Conservation (phyloP, 2,329 filamentous ascomycete genomes). For the Clarireedia monteithiana region DNA sequence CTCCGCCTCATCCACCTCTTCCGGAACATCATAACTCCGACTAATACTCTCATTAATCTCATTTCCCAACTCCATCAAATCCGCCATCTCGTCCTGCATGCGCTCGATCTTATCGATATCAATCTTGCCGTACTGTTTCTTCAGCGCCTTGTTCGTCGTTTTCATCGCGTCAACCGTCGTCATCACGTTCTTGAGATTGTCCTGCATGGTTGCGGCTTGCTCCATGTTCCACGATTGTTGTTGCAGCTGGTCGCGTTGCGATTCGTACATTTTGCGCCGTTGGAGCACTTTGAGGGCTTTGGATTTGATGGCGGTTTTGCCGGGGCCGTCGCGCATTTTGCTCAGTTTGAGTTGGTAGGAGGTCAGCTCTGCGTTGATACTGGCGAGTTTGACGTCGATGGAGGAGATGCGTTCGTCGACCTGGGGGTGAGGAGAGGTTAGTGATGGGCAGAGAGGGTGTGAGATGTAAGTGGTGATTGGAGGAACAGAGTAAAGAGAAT, state of each 20-base stretch:
- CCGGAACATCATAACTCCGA: slow-evolving; percentile 86
- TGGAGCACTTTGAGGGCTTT: slow-evolving; percentile 93
- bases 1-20: slow-evolving; percentile 95
- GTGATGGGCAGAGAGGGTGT: slow-evolving; percentile 35
- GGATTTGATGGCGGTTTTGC: slow-evolving; percentile 85
- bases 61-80: slow-evolving; percentile 94
- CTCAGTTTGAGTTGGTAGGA: slow-evolving; percentile 81
- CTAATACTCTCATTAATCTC: slow-evolving; percentile 95
- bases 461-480: slow-evolving; percentile 62
- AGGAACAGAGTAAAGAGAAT: slow-evolving; percentile 55
- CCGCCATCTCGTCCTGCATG: slow-evolving; percentile 98
- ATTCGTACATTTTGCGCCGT: slow-evolving; percentile 89
- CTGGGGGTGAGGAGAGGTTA: slow-evolving; percentile 34
- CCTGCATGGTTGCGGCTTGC: slow-evolving; percentile 95
- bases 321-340: slow-evolving; percentile 93
- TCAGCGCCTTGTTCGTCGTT: slow-evolving; percentile 87
- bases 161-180: slow-evolving; percentile 97
- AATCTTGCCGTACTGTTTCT: slow-evolving; percentile 93
- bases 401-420: slow-evolving; percentile 74
- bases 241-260: slow-evolving; percentile 87
- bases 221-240: slow-evolving; percentile 99
- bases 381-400: slow-evolving; percentile 90
- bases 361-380: slow-evolving; percentile 81
- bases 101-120: slow-evolving; percentile 96
- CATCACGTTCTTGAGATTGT: slow-evolving; percentile 98